Percentiles rank a stretch among this genome's conserved stretches.
Conservation (phyloP, 139 green algal species). For the Edaphochlamys debaryana region DNA sequence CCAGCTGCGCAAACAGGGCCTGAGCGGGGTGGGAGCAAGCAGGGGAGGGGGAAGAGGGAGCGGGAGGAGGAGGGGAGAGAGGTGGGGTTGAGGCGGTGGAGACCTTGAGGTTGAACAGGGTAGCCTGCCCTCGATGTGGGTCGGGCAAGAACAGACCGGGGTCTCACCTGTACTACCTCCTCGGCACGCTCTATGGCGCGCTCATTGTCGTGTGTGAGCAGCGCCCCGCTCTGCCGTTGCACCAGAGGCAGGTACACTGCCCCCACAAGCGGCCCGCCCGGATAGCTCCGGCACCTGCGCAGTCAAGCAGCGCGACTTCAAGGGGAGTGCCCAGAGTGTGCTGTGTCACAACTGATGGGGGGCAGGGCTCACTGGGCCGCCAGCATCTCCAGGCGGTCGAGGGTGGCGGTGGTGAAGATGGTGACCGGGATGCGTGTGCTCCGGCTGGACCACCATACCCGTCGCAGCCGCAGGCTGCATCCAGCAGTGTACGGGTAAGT, state of each 20-base stretch:
- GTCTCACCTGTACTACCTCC: not conserved
- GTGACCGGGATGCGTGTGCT: not conserved
- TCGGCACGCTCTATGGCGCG: not conserved
- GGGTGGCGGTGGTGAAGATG: constrained; percentile 32
- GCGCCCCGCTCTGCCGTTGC: not conserved
- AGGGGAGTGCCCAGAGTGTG: not conserved
- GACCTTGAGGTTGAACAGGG: no score
- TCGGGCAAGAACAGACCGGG: not conserved
- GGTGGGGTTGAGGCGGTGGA: no score
- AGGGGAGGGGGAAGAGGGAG: no score
- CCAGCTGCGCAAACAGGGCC: constrained; percentile 23
- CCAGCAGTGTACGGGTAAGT: not conserved
- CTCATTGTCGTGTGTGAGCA: constrained; percentile 1
- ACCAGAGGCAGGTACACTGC: constrained; percentile 32
- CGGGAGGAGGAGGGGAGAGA: no score
- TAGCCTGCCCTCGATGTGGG: not conserved
- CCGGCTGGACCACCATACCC: constrained; percentile 12
- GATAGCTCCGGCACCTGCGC: constrained; percentile 17
- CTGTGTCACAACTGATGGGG: not conserved
- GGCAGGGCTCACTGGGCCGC: constrained; percentile 17
- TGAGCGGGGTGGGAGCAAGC: no score
- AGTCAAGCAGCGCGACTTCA: not conserved
- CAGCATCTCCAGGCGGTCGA: constrained; percentile 29
- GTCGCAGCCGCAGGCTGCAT: constrained; percentile 14
- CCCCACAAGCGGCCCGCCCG: not conserved